Conservation (phyloP, 257 asterid genomes). For the Plectranthus barbatus region DNA sequence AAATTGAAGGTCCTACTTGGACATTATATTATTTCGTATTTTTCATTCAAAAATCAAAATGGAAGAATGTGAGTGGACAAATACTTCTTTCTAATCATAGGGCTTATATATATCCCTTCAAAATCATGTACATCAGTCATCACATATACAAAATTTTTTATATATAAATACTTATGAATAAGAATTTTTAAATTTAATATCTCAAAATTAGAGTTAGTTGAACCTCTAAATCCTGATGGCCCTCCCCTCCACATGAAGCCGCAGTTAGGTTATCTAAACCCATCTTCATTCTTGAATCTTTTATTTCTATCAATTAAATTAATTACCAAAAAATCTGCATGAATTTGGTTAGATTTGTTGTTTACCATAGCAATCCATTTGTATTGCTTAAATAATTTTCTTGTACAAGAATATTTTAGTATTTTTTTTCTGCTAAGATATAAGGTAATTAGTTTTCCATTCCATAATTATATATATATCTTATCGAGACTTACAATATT, state of each 20-base stretch:
- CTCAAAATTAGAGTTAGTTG: constrained; percentile 18
- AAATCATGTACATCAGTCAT: too few relatives aligned
- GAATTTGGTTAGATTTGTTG: constrained; percentile 11
- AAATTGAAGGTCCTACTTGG: neutral
- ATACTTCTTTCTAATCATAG: too few relatives aligned
- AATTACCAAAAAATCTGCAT: neutral
- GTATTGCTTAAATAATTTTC: neutral
- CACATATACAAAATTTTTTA: too few relatives aligned
- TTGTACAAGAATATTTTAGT: neutral
- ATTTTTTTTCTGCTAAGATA: too few relatives aligned
- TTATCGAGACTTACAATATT: too few relatives aligned
- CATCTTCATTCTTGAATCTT: constrained; percentile 12
- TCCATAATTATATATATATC: too few relatives aligned
- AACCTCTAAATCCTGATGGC: constrained; percentile 9
- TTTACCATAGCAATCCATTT: constrained; percentile 5
- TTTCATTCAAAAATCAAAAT: constrained; percentile 2
- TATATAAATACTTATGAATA: too few relatives aligned
- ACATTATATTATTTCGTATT: neutral
- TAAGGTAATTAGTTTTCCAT: too few relatives aligned
- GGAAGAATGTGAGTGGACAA: constrained; percentile 39
- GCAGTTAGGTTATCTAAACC: constrained; percentile 13
- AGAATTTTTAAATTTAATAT: too few relatives aligned
- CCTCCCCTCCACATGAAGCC: neutral
- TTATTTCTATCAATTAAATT: neutral
- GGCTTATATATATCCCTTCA: too few relatives aligned